These are phyloP conservation scores for Cunninghamia lanceolata DNA, from an alignment of 75 land plant genomes.

Conservation along the genomic window DNA sequence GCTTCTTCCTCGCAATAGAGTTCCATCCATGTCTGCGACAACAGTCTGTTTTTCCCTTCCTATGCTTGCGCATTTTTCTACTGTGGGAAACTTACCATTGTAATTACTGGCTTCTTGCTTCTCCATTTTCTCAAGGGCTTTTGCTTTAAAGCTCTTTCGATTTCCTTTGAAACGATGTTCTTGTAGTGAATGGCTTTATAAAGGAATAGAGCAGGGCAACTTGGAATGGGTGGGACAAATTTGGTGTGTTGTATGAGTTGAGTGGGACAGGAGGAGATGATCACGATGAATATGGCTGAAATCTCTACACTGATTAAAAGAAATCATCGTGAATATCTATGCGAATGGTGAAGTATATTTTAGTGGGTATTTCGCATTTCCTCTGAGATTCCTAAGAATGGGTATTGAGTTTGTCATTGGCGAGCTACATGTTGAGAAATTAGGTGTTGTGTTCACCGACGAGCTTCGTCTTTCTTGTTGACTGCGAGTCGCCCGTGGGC, in stretches of 20 bases:
- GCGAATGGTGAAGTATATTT: neutral
- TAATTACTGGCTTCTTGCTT: neutral
- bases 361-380: neutral
- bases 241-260: too few relatives aligned
- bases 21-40: slow-evolving; percentile 74
- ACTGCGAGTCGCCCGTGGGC: neutral
- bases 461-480: neutral
- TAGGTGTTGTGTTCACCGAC: neutral
- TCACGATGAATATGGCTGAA: neutral
- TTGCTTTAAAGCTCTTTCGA: neutral
- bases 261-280: neutral
- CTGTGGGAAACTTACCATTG: slow-evolving; percentile 13
- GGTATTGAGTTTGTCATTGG: neutral
- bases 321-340: neutral
- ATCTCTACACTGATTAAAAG: neutral
- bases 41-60: slow-evolving; percentile 48
- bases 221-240: neutral
- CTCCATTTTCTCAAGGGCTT: neutral
- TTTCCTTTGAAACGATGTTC: neutral
- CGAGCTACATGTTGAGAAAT: neutral
- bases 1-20: slow-evolving; percentile 52
- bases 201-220: neutral
- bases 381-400: neutral
- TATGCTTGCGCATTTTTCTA: slow-evolving; percentile 26
- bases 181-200: neutral